Conservation (phyloP, 306 rosid species). For the Trifolium subterraneum region DNA sequence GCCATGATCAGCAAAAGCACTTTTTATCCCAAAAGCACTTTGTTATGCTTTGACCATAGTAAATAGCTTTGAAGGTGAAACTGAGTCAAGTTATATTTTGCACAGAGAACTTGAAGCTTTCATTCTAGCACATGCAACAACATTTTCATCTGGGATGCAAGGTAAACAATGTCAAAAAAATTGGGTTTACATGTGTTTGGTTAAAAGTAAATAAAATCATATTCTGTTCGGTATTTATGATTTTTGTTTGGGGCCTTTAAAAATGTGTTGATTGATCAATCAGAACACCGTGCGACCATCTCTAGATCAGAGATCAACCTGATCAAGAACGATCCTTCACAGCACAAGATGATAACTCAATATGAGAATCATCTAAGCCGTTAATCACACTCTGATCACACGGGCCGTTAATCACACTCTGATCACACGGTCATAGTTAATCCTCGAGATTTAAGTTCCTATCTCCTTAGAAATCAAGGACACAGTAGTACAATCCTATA, state of each 20-base stretch:
- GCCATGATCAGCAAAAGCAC: too few relatives aligned
- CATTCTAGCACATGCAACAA: background rate
- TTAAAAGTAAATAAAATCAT: too few relatives aligned
- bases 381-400: constrained; percentile 16
- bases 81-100: too few relatives aligned
- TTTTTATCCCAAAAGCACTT: too few relatives aligned
- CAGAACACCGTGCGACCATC: background rate
- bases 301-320: background rate
- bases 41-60: too few relatives aligned
- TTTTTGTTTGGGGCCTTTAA: too few relatives aligned
- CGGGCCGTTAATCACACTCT: background rate
- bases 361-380: background rate
- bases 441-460: background rate
- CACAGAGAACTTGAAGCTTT: background rate
- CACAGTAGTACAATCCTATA: background rate
- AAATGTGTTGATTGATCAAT: too few relatives aligned
- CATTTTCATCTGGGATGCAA: background rate
- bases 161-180: background rate
- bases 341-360: background rate
- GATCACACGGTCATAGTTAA: background rate
- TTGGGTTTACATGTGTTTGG: too few relatives aligned
- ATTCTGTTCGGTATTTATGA: too few relatives aligned
- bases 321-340: background rate
- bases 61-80: too few relatives aligned
- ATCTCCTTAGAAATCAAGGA: background rate